Percentiles rank a stretch among this genome's conserved stretches.
Evolutionary conservation across 192 early-diverging fungal species (phyloP).

Genomic region (Linnemannia elongata): DNA sequence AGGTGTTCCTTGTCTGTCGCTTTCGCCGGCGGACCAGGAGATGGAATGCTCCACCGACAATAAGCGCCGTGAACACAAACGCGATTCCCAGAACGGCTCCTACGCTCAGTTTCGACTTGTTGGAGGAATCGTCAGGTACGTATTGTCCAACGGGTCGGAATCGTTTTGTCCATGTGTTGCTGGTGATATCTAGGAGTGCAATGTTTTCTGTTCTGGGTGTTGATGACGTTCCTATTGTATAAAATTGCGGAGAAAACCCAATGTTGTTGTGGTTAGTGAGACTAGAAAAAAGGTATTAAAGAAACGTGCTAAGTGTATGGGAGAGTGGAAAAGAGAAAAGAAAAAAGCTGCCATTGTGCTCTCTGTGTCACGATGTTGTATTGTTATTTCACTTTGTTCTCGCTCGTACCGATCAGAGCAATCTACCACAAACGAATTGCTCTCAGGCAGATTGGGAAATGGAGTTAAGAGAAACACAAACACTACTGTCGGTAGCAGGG

Average conservation of each 20-base stretch:
- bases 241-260: not conserved
- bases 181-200: constrained; percentile 34
- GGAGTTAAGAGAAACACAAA: not conserved
- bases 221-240: constrained; percentile 28
- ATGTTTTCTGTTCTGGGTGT: constrained; percentile 12
- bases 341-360: not conserved
- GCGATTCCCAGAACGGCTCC: constrained; percentile 49
- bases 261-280: not conserved
- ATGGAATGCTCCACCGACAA: constrained; percentile 43
- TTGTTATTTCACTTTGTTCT: not conserved
- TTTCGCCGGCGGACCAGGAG: constrained; percentile 40
- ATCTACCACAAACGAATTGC: not conserved
- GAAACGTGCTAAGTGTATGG: not conserved
- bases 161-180: constrained; percentile 38
- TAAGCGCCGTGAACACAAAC: constrained; percentile 28
- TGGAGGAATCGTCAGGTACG: not conserved
- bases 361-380: not conserved
- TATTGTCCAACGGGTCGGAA: constrained; percentile 24
- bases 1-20: constrained; percentile 38
- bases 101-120: constrained; percentile 11
- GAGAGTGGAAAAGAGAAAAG: not conserved
- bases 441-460: not conserved
- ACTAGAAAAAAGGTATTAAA: not conserved
- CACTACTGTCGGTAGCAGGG: not conserved
- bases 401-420: not conserved